Percentiles rank a stretch among this genome's conserved stretches.
phyloP scores from a whole-genome alignment of 2,329 filamentous ascomycete genomes.

The Cercospora beticola region DNA sequence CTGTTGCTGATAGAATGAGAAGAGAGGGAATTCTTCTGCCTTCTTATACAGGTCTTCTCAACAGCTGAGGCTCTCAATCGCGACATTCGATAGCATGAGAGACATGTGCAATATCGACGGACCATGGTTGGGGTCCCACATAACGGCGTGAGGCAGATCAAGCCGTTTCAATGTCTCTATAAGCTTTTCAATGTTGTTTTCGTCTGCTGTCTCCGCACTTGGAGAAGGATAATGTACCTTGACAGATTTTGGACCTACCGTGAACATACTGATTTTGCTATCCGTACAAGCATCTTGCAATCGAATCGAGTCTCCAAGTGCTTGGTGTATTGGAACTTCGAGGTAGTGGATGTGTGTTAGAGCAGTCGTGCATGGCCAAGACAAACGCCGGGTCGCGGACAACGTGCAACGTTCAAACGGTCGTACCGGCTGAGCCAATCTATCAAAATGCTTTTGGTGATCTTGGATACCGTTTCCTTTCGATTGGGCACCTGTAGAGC shows the following conservation, averaged over 20 bases:
- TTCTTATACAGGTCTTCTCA: neutral
- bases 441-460: neutral
- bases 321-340: neutral
- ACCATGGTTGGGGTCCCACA: neutral
- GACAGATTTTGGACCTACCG: neutral
- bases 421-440: neutral
- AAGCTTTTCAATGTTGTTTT: neutral
- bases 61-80: neutral
- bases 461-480: neutral
- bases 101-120: conserved; percentile 1
- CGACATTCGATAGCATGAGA: neutral
- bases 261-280: neutral
- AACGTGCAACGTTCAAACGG: neutral
- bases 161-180: neutral
- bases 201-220: neutral
- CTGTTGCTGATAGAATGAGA: neutral
- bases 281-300: neutral
- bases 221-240: too few relatives aligned
- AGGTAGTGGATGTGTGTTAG: too few relatives aligned
- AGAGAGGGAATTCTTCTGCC: neutral
- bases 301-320: neutral
- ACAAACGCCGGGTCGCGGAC: neutral
- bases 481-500: neutral
- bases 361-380: neutral
- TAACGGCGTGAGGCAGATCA: neutral